Evolutionary conservation across 257 asterid species (phyloP), one percentile per base, ranked within the genome.

Genomic region (Nicotiana noctiflora): DNA sequence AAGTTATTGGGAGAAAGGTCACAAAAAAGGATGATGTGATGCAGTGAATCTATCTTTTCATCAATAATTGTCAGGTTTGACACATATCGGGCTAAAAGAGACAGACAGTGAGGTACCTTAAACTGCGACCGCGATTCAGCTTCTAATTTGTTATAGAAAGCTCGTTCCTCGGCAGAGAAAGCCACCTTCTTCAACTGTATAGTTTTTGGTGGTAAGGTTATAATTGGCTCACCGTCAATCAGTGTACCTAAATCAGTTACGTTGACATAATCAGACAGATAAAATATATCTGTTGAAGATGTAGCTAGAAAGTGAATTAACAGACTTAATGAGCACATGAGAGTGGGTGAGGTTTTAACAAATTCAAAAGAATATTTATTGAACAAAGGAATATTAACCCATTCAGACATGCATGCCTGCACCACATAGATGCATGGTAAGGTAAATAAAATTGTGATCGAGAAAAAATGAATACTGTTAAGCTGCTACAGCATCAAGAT

Each of bases 41-140:
- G 61, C 79, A 49, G 40, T 49, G 23, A 74, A 74, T 25, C 15
- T 74, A 13, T 74, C 2, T 74, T 72, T 49, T 53, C 61, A 74
- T 49, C 31, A 49, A 74, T 21, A 74, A 29, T 49, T 25, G 61
- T 65, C 61, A 74, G 44, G 79, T 51, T 21, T 74, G 79, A 49
- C 61, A 49, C 15, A 49, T 49, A 49, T 74, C 15, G 61, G 44
- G 61, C 27, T 74, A 70, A 56, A 76, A 55, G 34, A 46, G 57
- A 49, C 78, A 67, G 82, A 75, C 77, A 67, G 79, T 82, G 34
- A 82, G 82, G 84, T 31, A 95, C 99, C 99, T 96, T 94, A 85
- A 96, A 96, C 77, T 92, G 98, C 57, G 89, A 87, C 67, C 92
- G 93, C 17, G 99, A 94, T 81, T 93, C 97, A 57, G 90, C 84